Evolutionary conservation across 2,329 filamentous ascomycete genomes (phyloP), one percentile per base, ranked within the genome.

Genomic region (Hymenoscyphus infarciens): DNA sequence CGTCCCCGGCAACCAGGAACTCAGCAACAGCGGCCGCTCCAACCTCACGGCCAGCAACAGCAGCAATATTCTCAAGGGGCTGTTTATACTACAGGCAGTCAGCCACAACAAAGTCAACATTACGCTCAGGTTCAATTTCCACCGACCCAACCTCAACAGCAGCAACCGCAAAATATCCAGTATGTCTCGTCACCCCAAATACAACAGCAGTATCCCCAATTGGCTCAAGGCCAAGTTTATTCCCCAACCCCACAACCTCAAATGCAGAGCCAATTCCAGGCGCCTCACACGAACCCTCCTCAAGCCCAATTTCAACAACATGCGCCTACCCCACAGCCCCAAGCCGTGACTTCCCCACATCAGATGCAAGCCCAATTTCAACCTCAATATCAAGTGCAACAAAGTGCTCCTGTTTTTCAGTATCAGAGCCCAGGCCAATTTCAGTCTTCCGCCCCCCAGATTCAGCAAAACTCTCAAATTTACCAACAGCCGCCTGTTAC

Each of bases 361-460:
- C 58, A 60, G 39, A 52, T 19, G 4, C 58, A 60, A 60, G 13
- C 49, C 16, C 58, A 60, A 55, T n/a, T 33, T 35, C 57, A 52
- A 45, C 45, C 45, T 55, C 58, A 60, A 42, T 59, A 59, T 52
- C 57, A 59, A 49, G 27, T 52, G 8, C 38, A 39, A 19, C 31
- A 60, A 39, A 11, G 54, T 25, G n/a, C 45, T 52, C 38, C 42
- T 49, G 33, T 11, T 13, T 25, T 19, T 35, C 19, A 13, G 11
- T 25, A 49, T 22, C 57, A 59, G 22, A 19, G 2, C n/a, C 39
- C 42, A 19, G 19, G 10, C 7, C 57, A 59, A 52, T 52, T 31
- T 52, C 57, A 59, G n/a, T 3, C 25, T n/a, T 8, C 39, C 15
- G 16, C 19, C 7, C 13, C 38, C 38, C 39, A 29, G 29, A 13